Evolutionary conservation across 306 rosid species (phyloP).

Genomic region (Ceratonia siliqua): DNA sequence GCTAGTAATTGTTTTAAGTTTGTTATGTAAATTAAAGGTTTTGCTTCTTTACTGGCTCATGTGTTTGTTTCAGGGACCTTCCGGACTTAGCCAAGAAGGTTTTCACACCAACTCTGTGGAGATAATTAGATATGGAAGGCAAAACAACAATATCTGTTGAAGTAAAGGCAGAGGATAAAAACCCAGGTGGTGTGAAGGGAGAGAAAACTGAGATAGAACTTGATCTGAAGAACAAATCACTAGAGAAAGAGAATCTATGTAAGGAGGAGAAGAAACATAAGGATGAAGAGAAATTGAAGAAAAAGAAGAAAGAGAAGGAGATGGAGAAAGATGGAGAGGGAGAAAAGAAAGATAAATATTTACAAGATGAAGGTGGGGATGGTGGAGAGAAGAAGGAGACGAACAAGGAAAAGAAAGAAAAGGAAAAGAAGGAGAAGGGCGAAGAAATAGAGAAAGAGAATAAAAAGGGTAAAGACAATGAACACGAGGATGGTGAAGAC

Average conservation of each 20-base stretch:
- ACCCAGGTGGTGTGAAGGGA: constrained; percentile 36
- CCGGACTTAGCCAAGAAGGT: constrained; percentile 15
- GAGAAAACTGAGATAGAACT: constrained; percentile 43
- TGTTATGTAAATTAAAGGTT: background rate
- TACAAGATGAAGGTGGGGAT: background rate
- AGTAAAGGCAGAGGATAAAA: constrained; percentile 44
- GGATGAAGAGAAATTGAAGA: constrained; percentile 40
- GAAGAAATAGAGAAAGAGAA: background rate
- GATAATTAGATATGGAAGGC: constrained; percentile 51
- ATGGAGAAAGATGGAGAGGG: background rate
- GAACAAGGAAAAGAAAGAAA: constrained; percentile 22
- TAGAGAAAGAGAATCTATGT: constrained; percentile 32
- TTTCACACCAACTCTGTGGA: constrained; percentile 7
- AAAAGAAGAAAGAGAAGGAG: constrained; percentile 32
- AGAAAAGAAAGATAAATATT: background rate
- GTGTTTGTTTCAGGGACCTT: constrained; percentile 19
- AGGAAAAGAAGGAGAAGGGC: constrained; percentile 23
- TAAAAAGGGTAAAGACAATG: constrained; percentile 23
- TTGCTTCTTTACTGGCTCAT: background rate
- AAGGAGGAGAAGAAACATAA: constrained; percentile 44
- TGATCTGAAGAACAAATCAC: constrained; percentile 52
- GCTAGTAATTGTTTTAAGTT: background rate
- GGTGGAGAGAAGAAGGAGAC: constrained; percentile 2
- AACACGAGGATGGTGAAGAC: constrained; percentile 18
- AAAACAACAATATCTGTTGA: constrained; percentile 33